Evolutionary conservation across 257 asterid species (phyloP), one percentile per base, ranked within the genome.

Genomic region (Salvia rosmarinus): DNA sequence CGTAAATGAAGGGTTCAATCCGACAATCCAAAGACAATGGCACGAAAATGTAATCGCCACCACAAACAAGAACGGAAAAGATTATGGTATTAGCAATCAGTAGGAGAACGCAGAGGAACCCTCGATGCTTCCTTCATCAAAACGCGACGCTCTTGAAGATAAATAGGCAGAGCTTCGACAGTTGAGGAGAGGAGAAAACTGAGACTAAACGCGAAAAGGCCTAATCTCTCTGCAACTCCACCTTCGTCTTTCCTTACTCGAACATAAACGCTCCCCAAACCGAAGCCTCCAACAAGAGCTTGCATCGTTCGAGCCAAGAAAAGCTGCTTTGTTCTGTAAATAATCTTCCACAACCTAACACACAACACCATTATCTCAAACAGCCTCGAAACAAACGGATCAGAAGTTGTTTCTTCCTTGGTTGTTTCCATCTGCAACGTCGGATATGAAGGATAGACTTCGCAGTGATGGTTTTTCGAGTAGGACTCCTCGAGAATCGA

Each of bases 171-270:
- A 51, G 96, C 96, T 86, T 91, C 96, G 8, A 91, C 95, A 2
- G 98, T 91, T 0, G 98, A 91, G 7, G 98, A 91, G 17, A 91
- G 98, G 46, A 91, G 95, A 68, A 91, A 91, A 61, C 96, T 89
- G 6, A 91, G 92, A 28, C 94, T 89, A 42, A 91, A 91, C 0
- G 98, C 98, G 28, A 89, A 91, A 6, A 91, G 84, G 58, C 98
- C 98, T 73, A 91, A 82, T 37, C 95, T 52, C 78, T 89, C 96
- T 5, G 91, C 81, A 20, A 89, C 86, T 7, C 94, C 98, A 44
- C 82, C 81, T 81, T 87, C 86, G 25, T 91, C 91, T 58, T 86
- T 85, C 78, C 87, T 85, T 63, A 87, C 58, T 23, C 80, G 80
- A 11, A 87, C 78, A 47, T 89, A 91, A 12, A 91, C 96, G 70